Evolutionary conservation across 2,329 filamentous ascomycete species (phyloP).

Genomic region (Ophiocordyceps robertsii): DNA sequence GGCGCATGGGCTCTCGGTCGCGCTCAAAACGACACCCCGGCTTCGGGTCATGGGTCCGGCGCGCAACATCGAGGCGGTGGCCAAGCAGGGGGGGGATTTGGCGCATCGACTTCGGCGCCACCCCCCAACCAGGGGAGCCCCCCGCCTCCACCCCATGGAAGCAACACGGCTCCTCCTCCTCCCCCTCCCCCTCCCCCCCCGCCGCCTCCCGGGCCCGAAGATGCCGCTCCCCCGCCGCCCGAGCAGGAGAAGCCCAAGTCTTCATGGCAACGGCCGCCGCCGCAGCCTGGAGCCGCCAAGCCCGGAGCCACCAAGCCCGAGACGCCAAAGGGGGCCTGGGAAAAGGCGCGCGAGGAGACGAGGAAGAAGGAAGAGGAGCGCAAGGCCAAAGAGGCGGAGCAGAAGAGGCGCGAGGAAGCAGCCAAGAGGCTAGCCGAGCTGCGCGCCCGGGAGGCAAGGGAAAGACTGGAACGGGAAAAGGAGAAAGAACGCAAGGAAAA

Average conservation of each 20-base stretch:
- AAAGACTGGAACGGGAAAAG: conserved; percentile 27
- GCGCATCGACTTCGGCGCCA: conserved; percentile 15
- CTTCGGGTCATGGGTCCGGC: conserved; percentile 8
- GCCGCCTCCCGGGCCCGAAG: background rate
- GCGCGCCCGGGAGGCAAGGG: conserved; percentile 40
- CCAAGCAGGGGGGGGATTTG: conserved; percentile 14
- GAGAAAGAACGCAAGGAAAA: conserved; percentile 21
- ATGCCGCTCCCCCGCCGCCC: conserved; percentile 2
- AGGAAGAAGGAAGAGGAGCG: conserved; percentile 50
- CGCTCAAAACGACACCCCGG: conserved; percentile 19
- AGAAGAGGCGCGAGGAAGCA: conserved; percentile 43
- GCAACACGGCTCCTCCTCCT: conserved; percentile 1
- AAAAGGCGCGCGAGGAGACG: conserved; percentile 56
- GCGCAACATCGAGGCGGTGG: conserved; percentile 7
- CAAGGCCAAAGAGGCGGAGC: conserved; percentile 45
- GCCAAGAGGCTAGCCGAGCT: conserved; percentile 38
- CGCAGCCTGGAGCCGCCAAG: conserved; percentile 8
- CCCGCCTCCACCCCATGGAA: conserved; percentile 15
- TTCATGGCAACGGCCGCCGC: conserved; percentile 8
- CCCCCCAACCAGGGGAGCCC: conserved; percentile 20
- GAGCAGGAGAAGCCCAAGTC: conserved; percentile 7
- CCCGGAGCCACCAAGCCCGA: conserved; percentile 6
- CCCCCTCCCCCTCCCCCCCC: conserved; percentile 1
- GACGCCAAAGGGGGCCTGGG: conserved; percentile 41
- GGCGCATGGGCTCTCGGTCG: conserved; percentile 55